Evolutionary conservation across 108 stramenopile species (phyloP).

Genomic region (Craspedostauros australis): DNA sequence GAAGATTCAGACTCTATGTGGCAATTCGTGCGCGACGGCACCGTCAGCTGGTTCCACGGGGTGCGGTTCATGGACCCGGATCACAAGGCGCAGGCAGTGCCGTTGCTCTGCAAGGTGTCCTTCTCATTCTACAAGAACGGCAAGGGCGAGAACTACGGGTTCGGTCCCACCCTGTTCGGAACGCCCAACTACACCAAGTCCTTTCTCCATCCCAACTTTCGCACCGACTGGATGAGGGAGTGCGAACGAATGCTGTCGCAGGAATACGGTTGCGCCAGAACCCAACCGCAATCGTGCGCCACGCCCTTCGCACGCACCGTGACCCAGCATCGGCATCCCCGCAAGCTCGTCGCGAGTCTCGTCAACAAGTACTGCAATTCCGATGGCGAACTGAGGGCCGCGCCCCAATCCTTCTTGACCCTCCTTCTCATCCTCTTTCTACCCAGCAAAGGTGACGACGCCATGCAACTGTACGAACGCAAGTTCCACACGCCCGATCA

Average conservation of each 20-base stretch:
- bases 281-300: not conserved
- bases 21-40: slow-evolving; percentile 45
- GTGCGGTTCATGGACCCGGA: slow-evolving; percentile 17
- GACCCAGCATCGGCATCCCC: slow-evolving; percentile 1
- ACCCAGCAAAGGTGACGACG: slow-evolving; percentile 1
- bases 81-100: not conserved
- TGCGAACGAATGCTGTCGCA: slow-evolving; percentile 8
- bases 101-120: slow-evolving; percentile 31
- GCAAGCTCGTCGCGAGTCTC: slow-evolving; percentile 1
- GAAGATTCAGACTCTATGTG: slow-evolving; percentile 24
- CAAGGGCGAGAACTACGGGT: slow-evolving; percentile 7
- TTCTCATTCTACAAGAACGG: slow-evolving; percentile 25
- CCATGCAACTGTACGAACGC: slow-evolving; percentile 6
- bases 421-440: not conserved
- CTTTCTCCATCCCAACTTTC: not conserved
- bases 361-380: slow-evolving; percentile 2
- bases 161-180: slow-evolving; percentile 13
- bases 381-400: not conserved
- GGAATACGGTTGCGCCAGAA: slow-evolving; percentile 13
- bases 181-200: slow-evolving; percentile 4
- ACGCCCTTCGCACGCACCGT: slow-evolving; percentile 1
- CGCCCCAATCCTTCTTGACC: slow-evolving; percentile 1
- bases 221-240: not conserved
- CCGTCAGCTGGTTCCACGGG: slow-evolving; percentile 35
- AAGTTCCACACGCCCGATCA: slow-evolving; percentile 8